Conservation (phyloP, 495 filamentous ascomycete genomes). For the Lasiosphaeriaceae sp. region DNA sequence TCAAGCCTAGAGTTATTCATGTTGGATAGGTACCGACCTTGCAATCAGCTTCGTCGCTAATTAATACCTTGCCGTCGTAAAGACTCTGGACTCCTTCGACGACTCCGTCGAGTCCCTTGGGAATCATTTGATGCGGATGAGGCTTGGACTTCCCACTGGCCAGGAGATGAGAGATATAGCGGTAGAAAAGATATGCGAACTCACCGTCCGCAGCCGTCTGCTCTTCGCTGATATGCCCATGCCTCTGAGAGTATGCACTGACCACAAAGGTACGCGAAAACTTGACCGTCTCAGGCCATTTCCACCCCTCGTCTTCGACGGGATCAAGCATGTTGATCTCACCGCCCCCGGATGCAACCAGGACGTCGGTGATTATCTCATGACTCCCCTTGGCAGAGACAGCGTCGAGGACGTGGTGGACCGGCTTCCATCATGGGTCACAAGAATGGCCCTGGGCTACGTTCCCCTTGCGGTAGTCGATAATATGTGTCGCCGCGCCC, state of each 20-base stretch:
- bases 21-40: slow-evolving; percentile 16
- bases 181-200: slow-evolving; percentile 33
- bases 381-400: slow-evolving; percentile 23
- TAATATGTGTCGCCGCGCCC: slow-evolving; percentile 29
- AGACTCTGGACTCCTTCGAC: slow-evolving; percentile 28
- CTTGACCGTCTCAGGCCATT: slow-evolving; percentile 16
- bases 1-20: too few relatives aligned
- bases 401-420: slow-evolving; percentile 30
- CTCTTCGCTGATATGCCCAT: slow-evolving; percentile 10
- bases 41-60: slow-evolving; percentile 39
- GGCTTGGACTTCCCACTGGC: slow-evolving; percentile 30
- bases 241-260: slow-evolving; percentile 14
- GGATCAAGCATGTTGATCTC: slow-evolving; percentile 25
- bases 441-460: slow-evolving; percentile 30
- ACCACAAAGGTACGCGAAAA: slow-evolving; percentile 13
- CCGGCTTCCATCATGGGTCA: slow-evolving; percentile 28
- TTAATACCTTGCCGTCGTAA: slow-evolving; percentile 31
- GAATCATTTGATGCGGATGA: slow-evolving; percentile 33
- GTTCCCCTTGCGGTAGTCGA: slow-evolving; percentile 40
- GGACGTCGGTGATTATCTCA: slow-evolving; percentile 21
- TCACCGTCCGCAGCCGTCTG: slow-evolving; percentile 26
- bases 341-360: slow-evolving; percentile 16
- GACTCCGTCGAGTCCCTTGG: slow-evolving; percentile 31
- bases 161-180: slow-evolving; percentile 28
- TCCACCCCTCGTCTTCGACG: slow-evolving; percentile 17